Base-by-base conservation (phyloP, 2,329 filamentous ascomycete species). In the Orbilia ellipsospora region DNA sequence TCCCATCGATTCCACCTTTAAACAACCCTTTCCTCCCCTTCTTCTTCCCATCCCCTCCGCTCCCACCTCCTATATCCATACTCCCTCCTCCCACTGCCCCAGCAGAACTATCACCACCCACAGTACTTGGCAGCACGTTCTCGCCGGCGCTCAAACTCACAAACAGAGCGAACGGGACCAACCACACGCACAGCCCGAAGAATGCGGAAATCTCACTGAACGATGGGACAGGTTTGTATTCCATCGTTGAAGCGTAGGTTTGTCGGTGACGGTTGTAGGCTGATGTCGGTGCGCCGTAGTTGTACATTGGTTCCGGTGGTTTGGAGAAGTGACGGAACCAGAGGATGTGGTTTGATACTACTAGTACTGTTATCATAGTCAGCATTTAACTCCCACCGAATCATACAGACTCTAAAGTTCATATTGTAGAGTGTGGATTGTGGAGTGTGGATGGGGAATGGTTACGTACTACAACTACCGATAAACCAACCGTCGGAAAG, bases 181-280 rank as follows among this genome's bases (percentile, higher is more conserved):
- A 86, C 95, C 95, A 99, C 0, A 99, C 94, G 80, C 94, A 97
- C 1, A 99, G 85, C 0, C 95, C 95, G 81, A 99, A 99, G 83
- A 95, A 99, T 0, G 92, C 94, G 0, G 95, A 93, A 52, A 98
- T 95, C 84, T 98, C 93, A 16, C 92, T 94, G 82, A 99, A 99
- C 44, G 88, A 90, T 0, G 95, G 95, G 52, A 93, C 81, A 62
- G 82, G 80, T 68, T 81, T 88, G 83, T 81, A 80, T 50, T 82
- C 79, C 73, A 83, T 83, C 4, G 82, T 80, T 78, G 78, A 61
- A 70, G 66, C 18, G 48, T 77, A 77, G 4, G 65, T 70, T 52
- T 79, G 80, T 7, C 57, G 78, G 40, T 78, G 78, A 13, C 66
- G 85, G 84, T 70, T 86, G 10, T 84, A 80, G 2, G 84, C 84